Conservation (phyloP, 1,139 yeast genomes). For the Lodderomyces theae region DNA sequence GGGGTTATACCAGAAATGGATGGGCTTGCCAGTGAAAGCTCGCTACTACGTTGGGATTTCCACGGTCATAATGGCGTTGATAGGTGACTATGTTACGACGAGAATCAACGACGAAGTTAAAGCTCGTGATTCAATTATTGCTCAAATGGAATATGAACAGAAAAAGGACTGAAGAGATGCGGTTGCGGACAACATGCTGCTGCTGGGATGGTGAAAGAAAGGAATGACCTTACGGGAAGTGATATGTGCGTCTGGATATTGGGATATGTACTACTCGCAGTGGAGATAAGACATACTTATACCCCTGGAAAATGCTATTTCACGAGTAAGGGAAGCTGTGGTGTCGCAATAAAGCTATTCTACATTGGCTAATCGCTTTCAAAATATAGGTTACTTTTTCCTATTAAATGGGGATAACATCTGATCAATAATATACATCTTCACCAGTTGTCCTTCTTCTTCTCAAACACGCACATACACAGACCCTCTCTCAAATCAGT, state of each 20-base stretch:
- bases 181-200: not conserved
- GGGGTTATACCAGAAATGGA: constrained; percentile 47
- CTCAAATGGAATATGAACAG: constrained; percentile 4
- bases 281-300: no score
- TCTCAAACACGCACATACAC: no score
- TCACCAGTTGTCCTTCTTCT: no score
- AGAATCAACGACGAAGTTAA: constrained; percentile 42
- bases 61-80: constrained; percentile 49
- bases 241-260: no score
- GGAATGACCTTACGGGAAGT: no score
- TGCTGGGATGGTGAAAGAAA: no score
- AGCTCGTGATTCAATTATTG: constrained; percentile 19
- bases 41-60: constrained; percentile 55
- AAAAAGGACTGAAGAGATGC: not conserved
- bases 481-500: constrained; percentile 8
- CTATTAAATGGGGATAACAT: not conserved
- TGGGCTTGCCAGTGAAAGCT: constrained; percentile 47
- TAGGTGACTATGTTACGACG: constrained; percentile 50
- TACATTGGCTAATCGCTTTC: no score
- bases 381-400: no score
- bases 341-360: no score
- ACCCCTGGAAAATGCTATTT: no score
- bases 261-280: no score
- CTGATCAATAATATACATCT: not conserved
- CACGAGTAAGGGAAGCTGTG: no score